Base-by-base conservation (phyloP, 2,329 filamentous ascomycete species). In the Basipetospora chlamydospora region DNA sequence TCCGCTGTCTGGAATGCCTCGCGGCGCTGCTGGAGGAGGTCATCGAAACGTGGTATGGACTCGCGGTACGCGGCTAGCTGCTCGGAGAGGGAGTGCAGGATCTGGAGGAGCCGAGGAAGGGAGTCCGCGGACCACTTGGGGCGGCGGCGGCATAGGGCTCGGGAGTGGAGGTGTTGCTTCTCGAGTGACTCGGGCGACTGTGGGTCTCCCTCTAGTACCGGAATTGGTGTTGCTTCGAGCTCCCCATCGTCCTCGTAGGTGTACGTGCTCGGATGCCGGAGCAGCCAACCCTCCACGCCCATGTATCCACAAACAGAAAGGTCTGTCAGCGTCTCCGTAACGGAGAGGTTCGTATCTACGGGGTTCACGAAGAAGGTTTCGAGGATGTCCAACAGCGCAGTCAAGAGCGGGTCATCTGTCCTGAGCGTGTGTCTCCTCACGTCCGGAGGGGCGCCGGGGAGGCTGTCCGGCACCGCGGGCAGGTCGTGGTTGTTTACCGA, bases 301-400 rank as follows among this genome's bases (percentile, higher is more conserved):
- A 94, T 79, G 43, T 83, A 81, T 5, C 85, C 81, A 47, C 90
- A 96, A 1, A 82, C 76, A 9, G 82, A 82, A 28, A 98, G 64
- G 44, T 84, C 80, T 20, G 92, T 71, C 29, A 96, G 65, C 1
- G 81, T 72, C 48, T 92, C 83, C 0, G 88, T 96, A 2, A 95
- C 65, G 0, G 80, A 81, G 3, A 98, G 61, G 46, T 98, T 98
- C 3, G 82, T 87, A 47, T 95, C 85, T 3, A 96, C 77, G 3
- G 85, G 79, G 47, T 98, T 98, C 5, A 83, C 70, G 47, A 95
- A 85, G 49, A 96, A 98, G 0, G 69, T 77, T 30, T 79, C 70
- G 9, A 98, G 57, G 6, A 88, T 66, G 29, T 80, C 77, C 8
- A 81, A 59, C 2, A 82, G 61, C 7, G 81, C 73, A 51, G 71